Evolutionary conservation across 2,329 filamentous ascomycete genomes (phyloP).

Genomic region (Botryotinia globosa): DNA sequence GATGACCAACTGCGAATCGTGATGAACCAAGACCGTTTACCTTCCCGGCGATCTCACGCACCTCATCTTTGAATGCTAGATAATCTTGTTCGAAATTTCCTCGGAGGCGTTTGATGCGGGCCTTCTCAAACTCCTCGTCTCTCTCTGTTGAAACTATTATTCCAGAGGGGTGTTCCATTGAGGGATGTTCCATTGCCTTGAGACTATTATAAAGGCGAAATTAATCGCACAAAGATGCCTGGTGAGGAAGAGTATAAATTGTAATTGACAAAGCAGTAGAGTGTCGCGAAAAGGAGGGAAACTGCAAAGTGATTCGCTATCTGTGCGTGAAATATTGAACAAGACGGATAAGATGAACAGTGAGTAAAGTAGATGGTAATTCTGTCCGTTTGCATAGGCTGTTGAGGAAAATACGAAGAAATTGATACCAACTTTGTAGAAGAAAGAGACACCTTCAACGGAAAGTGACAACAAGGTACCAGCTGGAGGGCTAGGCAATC

Average conservation of each 20-base stretch:
- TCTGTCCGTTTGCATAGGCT: neutral
- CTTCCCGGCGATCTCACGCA: neutral
- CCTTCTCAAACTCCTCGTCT: neutral
- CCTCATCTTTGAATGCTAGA: neutral
- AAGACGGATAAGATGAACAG: neutral
- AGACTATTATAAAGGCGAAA: neutral
- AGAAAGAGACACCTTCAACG: neutral
- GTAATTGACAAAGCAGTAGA: neutral
- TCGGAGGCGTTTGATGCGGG: neutral
- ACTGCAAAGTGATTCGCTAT: neutral
- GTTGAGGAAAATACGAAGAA: neutral
- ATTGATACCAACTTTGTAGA: neutral
- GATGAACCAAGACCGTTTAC: constrained; percentile 10
- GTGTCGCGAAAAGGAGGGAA: neutral
- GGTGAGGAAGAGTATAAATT: neutral
- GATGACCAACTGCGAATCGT: neutral
- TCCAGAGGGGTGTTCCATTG: neutral
- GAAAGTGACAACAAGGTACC: neutral
- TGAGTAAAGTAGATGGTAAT: neutral
- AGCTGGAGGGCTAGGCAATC: no score
- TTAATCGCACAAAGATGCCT: neutral
- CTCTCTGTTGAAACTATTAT: neutral
- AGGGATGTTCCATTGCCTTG: neutral
- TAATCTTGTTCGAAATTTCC: neutral
- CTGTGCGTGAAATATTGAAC: no score